Percentiles rank a stretch among this genome's conserved stretches.
These are phyloP conservation scores for Oryza brachyantha DNA, from an alignment of 176 grass and related monocot species.

Conservation along the genomic window DNA sequence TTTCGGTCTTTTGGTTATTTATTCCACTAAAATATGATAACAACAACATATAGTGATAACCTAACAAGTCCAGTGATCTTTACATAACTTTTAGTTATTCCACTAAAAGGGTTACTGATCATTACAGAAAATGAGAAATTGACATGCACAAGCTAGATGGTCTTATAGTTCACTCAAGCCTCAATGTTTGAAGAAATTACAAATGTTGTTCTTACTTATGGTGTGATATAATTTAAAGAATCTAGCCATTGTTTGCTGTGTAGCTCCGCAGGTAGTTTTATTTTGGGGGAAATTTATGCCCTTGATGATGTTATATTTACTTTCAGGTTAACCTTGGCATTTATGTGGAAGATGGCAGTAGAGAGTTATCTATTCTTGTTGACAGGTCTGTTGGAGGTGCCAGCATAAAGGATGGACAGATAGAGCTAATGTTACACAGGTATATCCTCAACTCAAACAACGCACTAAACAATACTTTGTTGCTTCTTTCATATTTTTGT, in stretches of 20 bases:
- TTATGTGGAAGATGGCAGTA: slow-evolving; percentile 85
- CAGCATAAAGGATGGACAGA: slow-evolving; percentile 87
- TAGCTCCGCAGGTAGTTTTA: neutral
- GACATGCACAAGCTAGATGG: neutral
- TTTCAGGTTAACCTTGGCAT: slow-evolving; percentile 92
- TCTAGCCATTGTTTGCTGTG: neutral
- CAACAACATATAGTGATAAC: neutral
- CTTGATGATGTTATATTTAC: slow-evolving; percentile 10
- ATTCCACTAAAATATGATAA: slow-evolving; percentile 10
- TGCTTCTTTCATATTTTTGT: slow-evolving; percentile 22
- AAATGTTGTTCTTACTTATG: neutral
- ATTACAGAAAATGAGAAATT: slow-evolving; percentile 3
- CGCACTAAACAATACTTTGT: slow-evolving; percentile 17
- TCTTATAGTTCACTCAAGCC: neutral
- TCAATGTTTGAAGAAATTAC: slow-evolving; percentile 16
- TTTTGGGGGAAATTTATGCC: neutral
- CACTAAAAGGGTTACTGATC: neutral
- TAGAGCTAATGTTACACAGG: slow-evolving; percentile 97
- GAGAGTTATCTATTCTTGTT: slow-evolving; percentile 76
- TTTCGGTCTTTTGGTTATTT: slow-evolving; percentile 21
- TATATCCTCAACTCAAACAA: slow-evolving; percentile 13
- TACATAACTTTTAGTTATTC: neutral
- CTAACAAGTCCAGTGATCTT: neutral
- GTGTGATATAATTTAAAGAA: neutral
- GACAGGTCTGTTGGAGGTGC: slow-evolving; percentile 88